Conservation (phyloP, 306 rosid species). For the Cucurbita argyrosperma region DNA sequence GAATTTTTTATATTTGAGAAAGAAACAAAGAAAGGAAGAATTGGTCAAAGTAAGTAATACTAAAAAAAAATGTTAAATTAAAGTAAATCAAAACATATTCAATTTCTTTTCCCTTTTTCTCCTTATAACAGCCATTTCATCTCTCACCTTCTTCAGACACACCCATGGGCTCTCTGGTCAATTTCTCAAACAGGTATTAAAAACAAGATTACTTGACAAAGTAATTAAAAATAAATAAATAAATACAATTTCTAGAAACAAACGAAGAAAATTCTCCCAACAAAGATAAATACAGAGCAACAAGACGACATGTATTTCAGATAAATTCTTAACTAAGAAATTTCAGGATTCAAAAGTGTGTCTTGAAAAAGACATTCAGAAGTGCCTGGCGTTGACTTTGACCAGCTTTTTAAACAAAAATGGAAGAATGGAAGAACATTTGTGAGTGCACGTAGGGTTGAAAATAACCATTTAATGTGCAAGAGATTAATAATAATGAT, state of each 20-base stretch:
- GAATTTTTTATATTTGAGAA: slow-evolving; percentile 6
- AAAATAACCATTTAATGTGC: neutral
- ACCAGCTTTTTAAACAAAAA: neutral
- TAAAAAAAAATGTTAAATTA: slow-evolving; percentile 10
- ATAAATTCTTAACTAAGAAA: neutral
- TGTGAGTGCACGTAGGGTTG: neutral
- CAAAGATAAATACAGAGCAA: neutral
- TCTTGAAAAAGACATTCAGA: neutral
- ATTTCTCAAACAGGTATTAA: neutral
- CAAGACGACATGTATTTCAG: neutral
- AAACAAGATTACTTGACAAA: neutral
- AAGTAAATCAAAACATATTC: slow-evolving; percentile 18
- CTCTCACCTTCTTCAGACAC: no score
- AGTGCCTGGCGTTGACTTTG: neutral
- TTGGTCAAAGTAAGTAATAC: slow-evolving; percentile 43
- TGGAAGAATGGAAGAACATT: neutral
- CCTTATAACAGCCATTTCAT: no score
- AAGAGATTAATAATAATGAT: neutral
- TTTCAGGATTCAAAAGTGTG: neutral
- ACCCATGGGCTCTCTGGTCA: neutral
- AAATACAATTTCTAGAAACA: neutral
- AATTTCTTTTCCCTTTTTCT: neutral
- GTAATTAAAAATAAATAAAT: neutral
- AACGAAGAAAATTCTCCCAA: neutral
- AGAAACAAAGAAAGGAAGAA: slow-evolving; percentile 33